phyloP scores from a whole-genome alignment of 1,139 yeast species.

The Hansenula sp. region DNA sequence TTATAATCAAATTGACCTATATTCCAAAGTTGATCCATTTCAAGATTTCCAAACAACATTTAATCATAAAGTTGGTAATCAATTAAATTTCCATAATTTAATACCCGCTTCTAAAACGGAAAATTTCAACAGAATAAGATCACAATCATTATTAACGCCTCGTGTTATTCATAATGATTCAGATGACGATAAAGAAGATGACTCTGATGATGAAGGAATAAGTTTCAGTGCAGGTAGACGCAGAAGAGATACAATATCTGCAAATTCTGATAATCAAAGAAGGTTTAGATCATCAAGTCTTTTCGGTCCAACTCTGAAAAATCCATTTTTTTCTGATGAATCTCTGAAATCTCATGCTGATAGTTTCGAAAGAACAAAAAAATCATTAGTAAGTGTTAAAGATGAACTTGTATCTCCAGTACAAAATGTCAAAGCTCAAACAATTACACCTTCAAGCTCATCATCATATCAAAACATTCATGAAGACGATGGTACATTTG shows the following conservation, averaged over 20 bases:
- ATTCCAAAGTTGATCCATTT: constrained; percentile 17
- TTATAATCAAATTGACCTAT: constrained; percentile 15
- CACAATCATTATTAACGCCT: constrained; percentile 17
- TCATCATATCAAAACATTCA: constrained; percentile 18
- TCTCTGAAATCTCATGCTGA: neutral
- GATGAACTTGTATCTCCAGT: constrained; percentile 10
- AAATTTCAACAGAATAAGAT: constrained; percentile 14
- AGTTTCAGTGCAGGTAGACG: constrained; percentile 17
- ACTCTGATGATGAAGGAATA: constrained; percentile 17
- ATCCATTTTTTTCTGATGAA: constrained; percentile 2
- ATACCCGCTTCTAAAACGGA: constrained; percentile 11
- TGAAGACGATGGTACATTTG: constrained; percentile 19
- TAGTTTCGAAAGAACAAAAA: constrained; percentile 1
- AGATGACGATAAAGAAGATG: constrained; percentile 10
- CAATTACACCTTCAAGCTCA: neutral
- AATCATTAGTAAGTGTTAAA: constrained; percentile 14
- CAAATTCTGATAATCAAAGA: constrained; percentile 7
- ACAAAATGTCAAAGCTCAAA: neutral
- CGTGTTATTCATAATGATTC: constrained; percentile 2
- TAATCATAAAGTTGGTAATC: constrained; percentile 4
- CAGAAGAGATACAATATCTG: constrained; percentile 3
- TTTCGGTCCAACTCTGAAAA: constrained; percentile 19
- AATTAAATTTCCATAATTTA: constrained; percentile 15
- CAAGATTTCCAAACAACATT: constrained; percentile 21
- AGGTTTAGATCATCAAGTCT: constrained; percentile 22